Evolutionary conservation across 495 filamentous ascomycete species (phyloP), one percentile per base, ranked within the genome.

Genomic region (Hypomontagnella submonticulosa): DNA sequence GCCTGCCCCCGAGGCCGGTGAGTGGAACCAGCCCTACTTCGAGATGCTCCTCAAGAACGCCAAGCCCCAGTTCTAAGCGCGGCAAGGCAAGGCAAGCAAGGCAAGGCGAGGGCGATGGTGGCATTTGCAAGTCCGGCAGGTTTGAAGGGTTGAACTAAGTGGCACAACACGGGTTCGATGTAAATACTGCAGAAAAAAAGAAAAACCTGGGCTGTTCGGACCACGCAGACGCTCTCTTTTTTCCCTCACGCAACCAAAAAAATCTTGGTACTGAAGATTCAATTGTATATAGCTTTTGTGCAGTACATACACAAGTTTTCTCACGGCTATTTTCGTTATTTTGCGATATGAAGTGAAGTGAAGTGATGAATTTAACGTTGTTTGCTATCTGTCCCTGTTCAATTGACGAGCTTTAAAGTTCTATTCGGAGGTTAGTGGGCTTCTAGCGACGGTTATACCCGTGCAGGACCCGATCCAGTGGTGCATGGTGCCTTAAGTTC

Each of bases 11-110:
- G 88, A 94, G 80, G 90, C 90, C 60, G 89, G 90, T 44, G 76
- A 79, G 16, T 93, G 91, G 90, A 89, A 91, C 85, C 86, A 92
- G 85, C 88, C 81, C 42, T 90, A 89, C 82, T 92, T 92, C 73
- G 86, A 87, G 81, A 82, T 84, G 76, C 77, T 91, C 56, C 56
- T 92, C 67, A 78, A 76, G 69, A 91, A 91, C 73, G 88, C 89
- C 73, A 87, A 84, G 64, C 89, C 89, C 30, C 23, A 76, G 11
- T 83, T 86, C 71, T 71, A 71, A 56, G 53, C 20, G 56, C 50
- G 19, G n/a, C 32, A 13, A 33, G 40, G n/a, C 6, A 20, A n/a
- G 16, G 30, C 10, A 38, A 38, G n/a, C n/a, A 13, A 11, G 10
- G n/a, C n/a, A 15, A 49, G 52, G n/a, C 8, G n/a, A 27, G 19